phyloP scores from a whole-genome alignment of 1,284 basidiomycete species.

The Acaromyces ingoldii region DNA sequence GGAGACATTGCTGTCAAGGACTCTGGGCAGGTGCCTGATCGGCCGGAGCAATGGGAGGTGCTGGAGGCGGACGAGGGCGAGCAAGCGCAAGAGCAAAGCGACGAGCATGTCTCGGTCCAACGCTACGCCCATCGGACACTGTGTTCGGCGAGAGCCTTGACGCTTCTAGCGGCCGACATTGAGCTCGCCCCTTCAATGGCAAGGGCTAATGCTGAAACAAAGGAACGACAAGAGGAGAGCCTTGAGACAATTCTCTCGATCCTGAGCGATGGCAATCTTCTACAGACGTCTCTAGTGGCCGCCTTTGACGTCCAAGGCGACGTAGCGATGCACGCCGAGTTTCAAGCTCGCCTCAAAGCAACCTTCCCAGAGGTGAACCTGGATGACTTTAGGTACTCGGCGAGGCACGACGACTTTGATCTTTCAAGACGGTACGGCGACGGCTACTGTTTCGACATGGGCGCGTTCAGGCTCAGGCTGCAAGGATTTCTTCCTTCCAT shows the following conservation, averaged over 20 bases:
- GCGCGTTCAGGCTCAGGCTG: constrained; percentile 37
- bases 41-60: too few relatives aligned
- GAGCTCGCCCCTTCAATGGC: constrained; percentile 25
- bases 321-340: constrained; percentile 62
- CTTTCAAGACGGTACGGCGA: constrained; percentile 67
- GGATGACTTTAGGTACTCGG: constrained; percentile 59
- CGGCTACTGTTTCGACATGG: constrained; percentile 64
- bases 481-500: constrained; percentile 51
- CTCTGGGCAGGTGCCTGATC: too few relatives aligned
- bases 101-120: constrained; percentile 54
- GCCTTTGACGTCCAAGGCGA: constrained; percentile 66
- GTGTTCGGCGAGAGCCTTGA: constrained; percentile 69
- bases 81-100: constrained; percentile 55
- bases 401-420: constrained; percentile 59
- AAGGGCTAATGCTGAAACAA: constrained; percentile 46
- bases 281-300: constrained; percentile 61
- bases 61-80: too few relatives aligned
- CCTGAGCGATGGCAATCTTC: constrained; percentile 60
- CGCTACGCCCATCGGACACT: constrained; percentile 63
- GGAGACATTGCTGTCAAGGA: too few relatives aligned
- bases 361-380: constrained; percentile 50
- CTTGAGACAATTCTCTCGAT: constrained; percentile 58
- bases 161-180: constrained; percentile 56
- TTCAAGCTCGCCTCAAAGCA: constrained; percentile 49
- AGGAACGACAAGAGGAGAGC: constrained; percentile 56